A percentile compares a stretch with the other conserved stretches of the same genome.
Evolutionary conservation across 192 early-diverging fungal species (phyloP).

Genomic region (Dissophora globulifera): DNA sequence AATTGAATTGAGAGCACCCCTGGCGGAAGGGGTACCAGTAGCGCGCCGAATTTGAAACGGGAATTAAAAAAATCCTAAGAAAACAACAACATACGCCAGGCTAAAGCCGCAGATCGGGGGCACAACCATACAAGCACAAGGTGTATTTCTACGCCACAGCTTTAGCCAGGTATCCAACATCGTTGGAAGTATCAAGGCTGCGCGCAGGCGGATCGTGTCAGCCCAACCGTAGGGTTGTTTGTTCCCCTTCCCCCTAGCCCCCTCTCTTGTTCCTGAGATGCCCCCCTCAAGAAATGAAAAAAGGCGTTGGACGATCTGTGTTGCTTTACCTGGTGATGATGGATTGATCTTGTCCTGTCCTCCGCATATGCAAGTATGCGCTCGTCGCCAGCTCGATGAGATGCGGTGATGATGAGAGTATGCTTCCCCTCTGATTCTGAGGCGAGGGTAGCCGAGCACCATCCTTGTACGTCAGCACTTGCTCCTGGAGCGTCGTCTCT

Average conservation of each 20-base stretch:
- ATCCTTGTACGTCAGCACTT: constrained; percentile 79
- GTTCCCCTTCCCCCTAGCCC: too few relatives aligned
- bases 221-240: too few relatives aligned
- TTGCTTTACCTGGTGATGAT: constrained; percentile 82
- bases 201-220: too few relatives aligned
- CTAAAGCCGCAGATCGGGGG: too few relatives aligned
- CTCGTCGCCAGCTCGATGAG: constrained; percentile 85
- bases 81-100: too few relatives aligned
- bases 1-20: background rate
- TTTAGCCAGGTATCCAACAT: too few relatives aligned
- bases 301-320: constrained; percentile 7
- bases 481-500: constrained; percentile 72
- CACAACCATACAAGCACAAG: too few relatives aligned
- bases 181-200: too few relatives aligned
- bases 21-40: background rate
- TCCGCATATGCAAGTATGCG: constrained; percentile 89
- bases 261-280: too few relatives aligned
- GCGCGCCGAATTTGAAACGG: too few relatives aligned
- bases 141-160: too few relatives aligned
- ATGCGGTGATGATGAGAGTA: constrained; percentile 74
- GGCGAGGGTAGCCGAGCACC: constrained; percentile 25
- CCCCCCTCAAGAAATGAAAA: background rate
- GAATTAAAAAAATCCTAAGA: too few relatives aligned
- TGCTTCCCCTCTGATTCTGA: constrained; percentile 6
- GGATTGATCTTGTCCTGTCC: constrained; percentile 89